Evolutionary conservation across 768 basidiomycete species (phyloP).

Genomic region (Leccinum disarticulatum): DNA sequence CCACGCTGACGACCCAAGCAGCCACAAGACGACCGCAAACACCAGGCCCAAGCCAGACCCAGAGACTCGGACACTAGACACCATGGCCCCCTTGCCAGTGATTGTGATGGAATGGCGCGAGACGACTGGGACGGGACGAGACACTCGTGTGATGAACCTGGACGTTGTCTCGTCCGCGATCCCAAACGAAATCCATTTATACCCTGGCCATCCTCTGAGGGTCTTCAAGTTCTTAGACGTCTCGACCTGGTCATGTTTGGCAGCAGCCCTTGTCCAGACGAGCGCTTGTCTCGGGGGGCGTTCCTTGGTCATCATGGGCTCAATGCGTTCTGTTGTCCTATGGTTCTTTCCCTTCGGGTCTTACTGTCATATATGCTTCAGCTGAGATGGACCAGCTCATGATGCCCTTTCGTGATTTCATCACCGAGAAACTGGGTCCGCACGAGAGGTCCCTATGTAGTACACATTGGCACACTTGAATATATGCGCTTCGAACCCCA

Average conservation of each 20-base stretch:
- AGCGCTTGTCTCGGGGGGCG: too few species aligned
- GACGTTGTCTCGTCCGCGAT: not conserved
- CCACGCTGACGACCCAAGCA: not conserved
- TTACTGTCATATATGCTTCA: not conserved
- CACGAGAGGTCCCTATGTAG: conserved; percentile 21
- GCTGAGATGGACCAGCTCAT: conserved; percentile 38
- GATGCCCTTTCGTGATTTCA: conserved; percentile 48
- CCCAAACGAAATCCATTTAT: not conserved
- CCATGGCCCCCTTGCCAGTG: not conserved
- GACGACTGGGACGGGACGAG: not conserved
- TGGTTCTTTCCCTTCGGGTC: not conserved
- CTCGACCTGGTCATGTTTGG: too few species aligned
- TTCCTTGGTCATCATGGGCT: conserved; percentile 49
- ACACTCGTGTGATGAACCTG: not conserved
- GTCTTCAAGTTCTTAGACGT: too few species aligned
- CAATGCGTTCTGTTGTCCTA: conserved; percentile 35
- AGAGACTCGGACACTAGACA: not conserved
- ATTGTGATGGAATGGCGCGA: not conserved
- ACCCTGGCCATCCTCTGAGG: too few species aligned
- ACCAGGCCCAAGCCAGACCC: not conserved
- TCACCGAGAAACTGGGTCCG: conserved; percentile 54
- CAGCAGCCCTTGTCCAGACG: too few species aligned
- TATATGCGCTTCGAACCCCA: conserved; percentile 46
- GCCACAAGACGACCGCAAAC: not conserved
- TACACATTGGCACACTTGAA: conserved; percentile 16